Evolutionary conservation across 2,329 filamentous ascomycete genomes (phyloP).

Genomic region (Sporothrix curviconia): DNA sequence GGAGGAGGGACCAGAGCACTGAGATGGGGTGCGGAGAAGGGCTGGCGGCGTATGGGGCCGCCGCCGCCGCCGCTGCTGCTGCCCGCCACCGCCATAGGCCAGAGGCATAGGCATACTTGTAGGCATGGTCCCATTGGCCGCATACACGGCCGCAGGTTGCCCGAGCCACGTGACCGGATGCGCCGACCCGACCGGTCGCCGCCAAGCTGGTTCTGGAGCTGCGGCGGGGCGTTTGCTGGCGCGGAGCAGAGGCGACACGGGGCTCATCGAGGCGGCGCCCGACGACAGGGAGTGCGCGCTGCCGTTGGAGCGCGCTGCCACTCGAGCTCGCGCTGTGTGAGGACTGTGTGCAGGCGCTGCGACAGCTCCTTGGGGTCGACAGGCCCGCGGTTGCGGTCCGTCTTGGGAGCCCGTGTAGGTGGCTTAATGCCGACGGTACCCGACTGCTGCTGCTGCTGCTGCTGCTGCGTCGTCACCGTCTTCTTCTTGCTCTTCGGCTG

Average conservation of each 20-base stretch:
- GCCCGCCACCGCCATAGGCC: too few species aligned
- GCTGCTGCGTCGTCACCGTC: not conserved
- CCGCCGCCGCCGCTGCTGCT: not conserved
- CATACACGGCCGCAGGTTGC: slow-evolving; percentile 5
- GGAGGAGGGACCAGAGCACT: not conserved
- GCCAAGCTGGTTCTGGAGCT: not conserved
- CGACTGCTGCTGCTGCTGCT: not conserved
- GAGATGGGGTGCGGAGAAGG: not conserved
- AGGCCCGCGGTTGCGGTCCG: not conserved
- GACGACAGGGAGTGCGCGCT: not conserved
- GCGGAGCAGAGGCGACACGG: not conserved
- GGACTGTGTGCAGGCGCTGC: slow-evolving; percentile 44
- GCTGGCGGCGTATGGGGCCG: not conserved
- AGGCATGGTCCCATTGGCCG: not conserved
- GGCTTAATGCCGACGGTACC: not conserved
- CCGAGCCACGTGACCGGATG: not conserved
- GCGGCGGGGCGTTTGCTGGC: not conserved
- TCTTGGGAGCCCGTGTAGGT: not conserved
- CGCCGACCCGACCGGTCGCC: not conserved
- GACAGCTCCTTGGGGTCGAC: slow-evolving; percentile 52
- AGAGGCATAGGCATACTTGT: not conserved
- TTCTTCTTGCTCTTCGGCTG: too few species aligned
- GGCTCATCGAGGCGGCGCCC: not conserved
- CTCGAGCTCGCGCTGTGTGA: slow-evolving; percentile 41
- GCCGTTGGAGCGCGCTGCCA: not conserved